Percentiles rank a stretch among this genome's conserved stretches.
phyloP scores from a whole-genome alignment of 345 rosid species.

The Psidium guajava region DNA sequence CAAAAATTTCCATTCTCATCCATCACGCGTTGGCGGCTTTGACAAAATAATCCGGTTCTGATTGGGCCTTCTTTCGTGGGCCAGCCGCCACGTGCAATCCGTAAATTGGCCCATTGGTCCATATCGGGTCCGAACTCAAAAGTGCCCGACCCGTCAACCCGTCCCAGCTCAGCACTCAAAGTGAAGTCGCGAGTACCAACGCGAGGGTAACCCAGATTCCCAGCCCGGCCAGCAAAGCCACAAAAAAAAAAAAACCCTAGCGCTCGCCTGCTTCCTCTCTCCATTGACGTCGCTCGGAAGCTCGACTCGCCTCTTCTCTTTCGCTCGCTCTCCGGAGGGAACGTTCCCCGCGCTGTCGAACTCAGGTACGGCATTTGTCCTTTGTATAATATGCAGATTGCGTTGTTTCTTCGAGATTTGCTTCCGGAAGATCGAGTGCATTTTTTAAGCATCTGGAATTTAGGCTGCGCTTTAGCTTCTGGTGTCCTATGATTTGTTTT shows the following conservation, averaged over 20 bases:
- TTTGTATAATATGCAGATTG: not conserved
- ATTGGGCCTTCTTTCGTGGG: not conserved
- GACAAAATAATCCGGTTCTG: not conserved
- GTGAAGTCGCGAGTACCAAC: not conserved
- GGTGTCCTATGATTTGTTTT: not conserved
- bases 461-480: not conserved
- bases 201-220: not conserved
- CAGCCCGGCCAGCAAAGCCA: not conserved
- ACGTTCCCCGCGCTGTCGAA: not conserved
- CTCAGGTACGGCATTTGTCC: not conserved
- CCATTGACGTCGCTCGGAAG: not conserved
- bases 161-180: not conserved
- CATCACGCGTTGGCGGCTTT: not conserved
- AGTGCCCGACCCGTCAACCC: not conserved
- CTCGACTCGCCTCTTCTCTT: not conserved
- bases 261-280: not conserved
- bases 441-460: not conserved
- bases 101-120: not conserved
- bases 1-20: not conserved
- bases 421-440: not conserved
- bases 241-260: not conserved
- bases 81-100: not conserved
- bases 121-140: not conserved
- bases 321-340: not conserved
- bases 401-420: not conserved